These are phyloP conservation scores for Ceratobasidium sp. DNA, from an alignment of 1,284 basidiomycete genomes.

Conservation along the genomic window DNA sequence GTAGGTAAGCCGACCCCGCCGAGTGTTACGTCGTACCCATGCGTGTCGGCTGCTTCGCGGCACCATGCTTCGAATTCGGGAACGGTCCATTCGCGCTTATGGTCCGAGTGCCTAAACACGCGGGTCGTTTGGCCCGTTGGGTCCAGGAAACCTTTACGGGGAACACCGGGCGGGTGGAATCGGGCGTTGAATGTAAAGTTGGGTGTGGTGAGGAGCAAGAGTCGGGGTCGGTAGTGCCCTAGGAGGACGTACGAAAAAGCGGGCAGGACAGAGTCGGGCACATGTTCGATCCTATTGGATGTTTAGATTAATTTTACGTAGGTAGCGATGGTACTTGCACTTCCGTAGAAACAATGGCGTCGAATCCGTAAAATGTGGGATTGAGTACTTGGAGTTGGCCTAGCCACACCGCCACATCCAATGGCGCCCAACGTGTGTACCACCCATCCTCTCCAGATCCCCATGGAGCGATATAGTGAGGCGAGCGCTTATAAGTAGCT, in stretches of 20 bases:
- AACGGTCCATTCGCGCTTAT: constrained; percentile 92
- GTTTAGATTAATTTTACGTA: neutral
- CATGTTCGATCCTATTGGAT: constrained; percentile 81
- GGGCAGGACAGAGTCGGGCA: constrained; percentile 71
- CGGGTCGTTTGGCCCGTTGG: constrained; percentile 59
- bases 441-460: constrained; percentile 43
- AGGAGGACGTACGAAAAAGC: constrained; percentile 82
- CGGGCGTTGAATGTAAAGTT: constrained; percentile 89
- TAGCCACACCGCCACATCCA: constrained; percentile 78
- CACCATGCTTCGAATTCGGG: constrained; percentile 83
- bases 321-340: constrained; percentile 62
- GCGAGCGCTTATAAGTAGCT: constrained; percentile 51
- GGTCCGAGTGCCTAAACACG: constrained; percentile 76
- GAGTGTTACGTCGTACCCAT: constrained; percentile 73
- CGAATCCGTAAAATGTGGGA: constrained; percentile 68
- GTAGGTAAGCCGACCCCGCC: constrained; percentile 61
- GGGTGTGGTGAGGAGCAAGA: constrained; percentile 87
- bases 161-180: constrained; percentile 69
- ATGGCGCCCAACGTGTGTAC: constrained; percentile 70
- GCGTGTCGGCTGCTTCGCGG: constrained; percentile 62
- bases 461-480: constrained; percentile 26
- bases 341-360: constrained; percentile 87
- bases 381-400: constrained; percentile 83
- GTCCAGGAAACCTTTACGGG: constrained; percentile 48
- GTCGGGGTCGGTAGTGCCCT: constrained; percentile 79